Evolutionary conservation across 768 basidiomycete species (phyloP), one percentile per base, ranked within the genome.

Genomic region (Pholiota microspora): DNA sequence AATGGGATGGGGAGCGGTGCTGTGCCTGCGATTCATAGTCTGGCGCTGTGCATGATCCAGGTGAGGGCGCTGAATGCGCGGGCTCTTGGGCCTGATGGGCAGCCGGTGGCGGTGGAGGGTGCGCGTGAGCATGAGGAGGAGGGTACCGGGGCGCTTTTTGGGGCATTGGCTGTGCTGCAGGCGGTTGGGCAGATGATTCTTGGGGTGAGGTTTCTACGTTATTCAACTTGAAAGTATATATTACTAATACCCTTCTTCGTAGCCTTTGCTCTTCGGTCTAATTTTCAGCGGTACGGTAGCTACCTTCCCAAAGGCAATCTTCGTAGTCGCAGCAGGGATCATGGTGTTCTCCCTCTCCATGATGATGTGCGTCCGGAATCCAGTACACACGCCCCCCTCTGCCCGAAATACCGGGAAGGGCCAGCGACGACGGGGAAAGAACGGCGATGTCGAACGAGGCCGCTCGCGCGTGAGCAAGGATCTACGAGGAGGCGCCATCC

Each of bases 241-340:
- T n/a, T n/a, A n/a, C n/a, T n/a, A n/a, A n/a, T n/a, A n/a, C n/a
- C n/a, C n/a, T n/a, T n/a, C n/a, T n/a, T n/a, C n/a, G 21, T 44
- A 79, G 85, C 89, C 91, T 1, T 69, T 90, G 63, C 47, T 92
- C 4, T 93, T 92, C 61, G 89, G 85, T 3, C 46, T 87, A 53
- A 69, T 91, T 23, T 93, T 89, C 71, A 81, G 83, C 59, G 72
- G 67, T 46, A 89, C 89, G 0, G 88, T 90, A 21, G 85, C 81
- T 2, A 73, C 66, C 5, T 87, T 73, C 61, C 89, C 90, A 18
- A 87, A 85, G 71, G 77, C 86, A 3, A 80, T 92, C 44, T 93
- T 92, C 61, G 74, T 69, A 15, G 66, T 76, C 7, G 86, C 84
- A 13, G 78, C 73, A 2, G 74, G 70, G 7, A 73, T 91, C 35